phyloP scores from a whole-genome alignment of 2,329 filamentous ascomycete genomes.

The Fonsecaea monophora region DNA sequence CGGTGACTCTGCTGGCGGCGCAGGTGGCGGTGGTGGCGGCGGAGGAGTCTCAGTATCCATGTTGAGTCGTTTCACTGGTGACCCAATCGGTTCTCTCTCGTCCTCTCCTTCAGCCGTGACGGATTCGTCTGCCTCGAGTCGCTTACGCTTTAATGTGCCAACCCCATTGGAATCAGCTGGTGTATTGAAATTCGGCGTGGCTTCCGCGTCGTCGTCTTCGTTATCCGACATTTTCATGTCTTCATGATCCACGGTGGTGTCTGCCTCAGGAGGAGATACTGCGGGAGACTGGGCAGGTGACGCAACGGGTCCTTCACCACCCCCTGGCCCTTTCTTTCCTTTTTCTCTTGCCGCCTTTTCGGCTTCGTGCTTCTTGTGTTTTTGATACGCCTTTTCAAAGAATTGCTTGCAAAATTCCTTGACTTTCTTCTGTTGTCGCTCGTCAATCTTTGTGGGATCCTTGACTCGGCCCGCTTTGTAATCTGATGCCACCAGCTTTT shows the following conservation, averaged over 20 bases:
- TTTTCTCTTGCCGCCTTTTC: constrained; percentile 61
- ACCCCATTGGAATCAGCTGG: constrained; percentile 34
- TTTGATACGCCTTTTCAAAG: constrained; percentile 82
- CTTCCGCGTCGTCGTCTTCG: constrained; percentile 49
- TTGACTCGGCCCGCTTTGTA: constrained; percentile 88
- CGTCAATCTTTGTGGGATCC: constrained; percentile 76
- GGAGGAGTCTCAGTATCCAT: constrained; percentile 40
- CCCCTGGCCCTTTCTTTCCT: constrained; percentile 41
- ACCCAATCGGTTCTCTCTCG: constrained; percentile 32
- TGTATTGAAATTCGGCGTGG: constrained; percentile 39
- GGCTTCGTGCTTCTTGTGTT: constrained; percentile 73
- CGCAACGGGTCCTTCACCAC: constrained; percentile 33
- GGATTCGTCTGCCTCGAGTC: constrained; percentile 44
- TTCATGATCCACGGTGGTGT: constrained; percentile 37
- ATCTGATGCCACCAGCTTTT: constrained; percentile 89
- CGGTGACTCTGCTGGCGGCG: constrained; percentile 38
- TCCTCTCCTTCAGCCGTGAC: constrained; percentile 36
- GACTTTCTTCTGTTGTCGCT: constrained; percentile 80
- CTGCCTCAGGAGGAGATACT: constrained; percentile 41
- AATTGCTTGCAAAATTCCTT: constrained; percentile 84
- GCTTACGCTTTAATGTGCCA: constrained; percentile 67
- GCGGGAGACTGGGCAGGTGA: constrained; percentile 36
- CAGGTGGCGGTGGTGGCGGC: constrained; percentile 44
- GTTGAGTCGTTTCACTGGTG: constrained; percentile 36
- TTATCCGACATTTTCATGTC: constrained; percentile 53